Evolutionary conservation across 176 grass and related monocot species (phyloP).

Genomic region (Hyparrhenia diplandra): DNA sequence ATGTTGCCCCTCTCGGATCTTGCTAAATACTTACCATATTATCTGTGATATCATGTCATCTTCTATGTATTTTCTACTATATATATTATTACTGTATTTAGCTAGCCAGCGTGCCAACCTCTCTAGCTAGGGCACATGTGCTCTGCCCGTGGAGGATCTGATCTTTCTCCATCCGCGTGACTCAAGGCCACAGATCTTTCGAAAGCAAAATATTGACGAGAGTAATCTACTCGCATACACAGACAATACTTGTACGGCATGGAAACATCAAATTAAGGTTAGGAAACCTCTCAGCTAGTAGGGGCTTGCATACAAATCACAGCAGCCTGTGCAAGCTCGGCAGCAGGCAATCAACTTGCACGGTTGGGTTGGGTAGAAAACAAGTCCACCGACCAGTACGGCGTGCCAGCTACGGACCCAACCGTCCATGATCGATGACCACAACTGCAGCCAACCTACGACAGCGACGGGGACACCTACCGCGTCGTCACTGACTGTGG

Average conservation of each 20-base stretch:
- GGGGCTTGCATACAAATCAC: background rate
- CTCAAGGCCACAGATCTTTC: no score
- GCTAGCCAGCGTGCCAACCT: no score
- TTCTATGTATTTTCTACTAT: no score
- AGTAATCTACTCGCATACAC: no score
- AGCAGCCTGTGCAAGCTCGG: no score
- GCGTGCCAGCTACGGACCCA: background rate
- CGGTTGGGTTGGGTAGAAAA: background rate
- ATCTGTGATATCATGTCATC: background rate
- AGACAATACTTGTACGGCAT: background rate
- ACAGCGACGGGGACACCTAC: background rate
- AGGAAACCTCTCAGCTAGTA: no score
- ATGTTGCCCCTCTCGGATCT: background rate
- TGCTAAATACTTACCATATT: background rate
- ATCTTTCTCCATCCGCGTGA: no score
- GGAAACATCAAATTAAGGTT: no score
- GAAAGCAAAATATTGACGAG: background rate
- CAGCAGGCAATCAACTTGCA: constrained; percentile 21
- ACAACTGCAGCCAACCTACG: background rate
- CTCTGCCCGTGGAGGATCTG: no score
- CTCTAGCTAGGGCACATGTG: no score
- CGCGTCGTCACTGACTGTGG: background rate
- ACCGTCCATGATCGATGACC: background rate
- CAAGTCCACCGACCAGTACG: constrained; percentile 46
- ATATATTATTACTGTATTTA: no score